These are phyloP conservation scores for Rubia peregrina DNA, from an alignment of 305 asterid species.

Conservation along the genomic window DNA sequence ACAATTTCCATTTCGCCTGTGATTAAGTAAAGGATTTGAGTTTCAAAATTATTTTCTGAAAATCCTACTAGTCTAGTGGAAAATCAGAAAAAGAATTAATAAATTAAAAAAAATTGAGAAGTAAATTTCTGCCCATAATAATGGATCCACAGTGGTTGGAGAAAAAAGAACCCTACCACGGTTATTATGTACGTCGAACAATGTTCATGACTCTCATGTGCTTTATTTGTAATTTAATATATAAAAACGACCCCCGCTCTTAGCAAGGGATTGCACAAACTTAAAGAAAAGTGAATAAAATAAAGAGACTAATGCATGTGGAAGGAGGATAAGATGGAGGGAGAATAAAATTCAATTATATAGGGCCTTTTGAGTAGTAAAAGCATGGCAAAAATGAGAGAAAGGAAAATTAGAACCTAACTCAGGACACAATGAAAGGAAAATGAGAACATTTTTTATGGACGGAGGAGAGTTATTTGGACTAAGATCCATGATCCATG, in stretches of 20 bases:
- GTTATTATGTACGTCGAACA: neutral
- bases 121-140: neutral
- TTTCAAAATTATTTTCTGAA: too few relatives aligned
- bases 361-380: neutral
- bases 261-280: neutral
- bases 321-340: neutral
- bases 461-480: slow-evolving; percentile 1
- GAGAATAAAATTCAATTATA: neutral
- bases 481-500: neutral
- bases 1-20: neutral
- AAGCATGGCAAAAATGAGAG: neutral
- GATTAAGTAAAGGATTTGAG: too few relatives aligned
- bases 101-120: too few relatives aligned
- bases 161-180: neutral
- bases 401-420: neutral
- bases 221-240: neutral
- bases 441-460: neutral
- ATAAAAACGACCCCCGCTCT: neutral
- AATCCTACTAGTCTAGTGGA: neutral
- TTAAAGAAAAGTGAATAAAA: neutral
- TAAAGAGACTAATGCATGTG: neutral
- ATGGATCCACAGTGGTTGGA: neutral
- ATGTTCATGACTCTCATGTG: neutral
- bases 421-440: neutral
- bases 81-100: neutral